Percentiles rank a stretch among this genome's conserved stretches.
Evolutionary conservation across 106 monocot species (phyloP).

Genomic region (Platanthera zijinensis): DNA sequence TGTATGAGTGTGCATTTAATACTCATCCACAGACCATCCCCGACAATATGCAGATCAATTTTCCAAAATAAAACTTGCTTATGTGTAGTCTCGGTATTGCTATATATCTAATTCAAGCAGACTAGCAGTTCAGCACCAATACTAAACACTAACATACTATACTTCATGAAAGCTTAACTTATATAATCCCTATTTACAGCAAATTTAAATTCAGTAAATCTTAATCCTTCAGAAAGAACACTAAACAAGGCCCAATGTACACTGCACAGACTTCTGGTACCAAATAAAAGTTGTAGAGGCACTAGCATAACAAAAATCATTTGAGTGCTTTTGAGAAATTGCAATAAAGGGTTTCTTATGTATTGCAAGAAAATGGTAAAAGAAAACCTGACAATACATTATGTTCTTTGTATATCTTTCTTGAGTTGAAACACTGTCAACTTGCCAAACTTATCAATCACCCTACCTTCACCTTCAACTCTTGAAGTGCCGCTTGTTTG

Average conservation of each 20-base stretch:
- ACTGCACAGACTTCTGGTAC: too few relatives aligned
- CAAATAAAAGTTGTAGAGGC: neutral
- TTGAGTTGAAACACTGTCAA: too few relatives aligned
- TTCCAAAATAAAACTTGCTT: neutral
- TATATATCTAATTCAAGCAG: neutral
- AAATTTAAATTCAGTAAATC: neutral
- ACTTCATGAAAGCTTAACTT: neutral
- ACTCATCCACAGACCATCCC: too few relatives aligned
- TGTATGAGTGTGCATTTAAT: too few relatives aligned
- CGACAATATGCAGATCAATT: too few relatives aligned
- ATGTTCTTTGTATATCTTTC: too few relatives aligned
- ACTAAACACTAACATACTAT: neutral
- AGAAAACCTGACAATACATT: neutral
- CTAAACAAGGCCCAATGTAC: neutral
- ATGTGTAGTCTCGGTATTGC: neutral
- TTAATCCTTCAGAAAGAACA: neutral
- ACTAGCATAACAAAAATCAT: neutral
- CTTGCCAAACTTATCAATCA: neutral
- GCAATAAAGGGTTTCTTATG: neutral
- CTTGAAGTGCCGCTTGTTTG: neutral
- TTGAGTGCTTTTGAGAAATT: neutral
- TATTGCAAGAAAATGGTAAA: neutral
- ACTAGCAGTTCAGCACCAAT: neutral
- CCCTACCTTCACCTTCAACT: neutral
- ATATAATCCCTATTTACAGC: neutral